A percentile compares a stretch with the other conserved stretches of the same genome.
Conservation (phyloP, 2,329 filamentous ascomycete species). For the Ilyonectria destructans region DNA sequence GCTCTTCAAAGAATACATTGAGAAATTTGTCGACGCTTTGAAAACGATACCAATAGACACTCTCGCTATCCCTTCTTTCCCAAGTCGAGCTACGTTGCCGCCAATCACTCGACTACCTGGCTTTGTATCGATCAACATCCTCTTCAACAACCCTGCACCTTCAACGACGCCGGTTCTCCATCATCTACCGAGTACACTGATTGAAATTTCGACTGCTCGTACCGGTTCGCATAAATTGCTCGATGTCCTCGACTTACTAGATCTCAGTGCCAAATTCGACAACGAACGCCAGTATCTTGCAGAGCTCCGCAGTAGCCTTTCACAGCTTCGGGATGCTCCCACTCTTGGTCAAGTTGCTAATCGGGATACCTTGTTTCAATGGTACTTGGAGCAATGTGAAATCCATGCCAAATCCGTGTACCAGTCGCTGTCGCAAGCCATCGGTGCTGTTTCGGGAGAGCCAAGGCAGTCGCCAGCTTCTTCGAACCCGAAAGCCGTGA, state of each 20-base stretch:
- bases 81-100: too few species aligned
- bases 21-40: neutral
- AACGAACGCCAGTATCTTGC: constrained; percentile 32
- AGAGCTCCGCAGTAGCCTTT: constrained; percentile 26
- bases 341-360: neutral
- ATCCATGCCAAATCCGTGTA: neutral
- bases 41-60: neutral
- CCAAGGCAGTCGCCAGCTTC: neutral
- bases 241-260: constrained; percentile 17
- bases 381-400: constrained; percentile 18
- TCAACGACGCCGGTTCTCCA: rapidly evolving
- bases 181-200: neutral
- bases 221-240: constrained; percentile 6
- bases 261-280: constrained; percentile 5
- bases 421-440: neutral
- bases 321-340: neutral
- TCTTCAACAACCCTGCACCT: neutral
- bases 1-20: constrained; percentile 27
- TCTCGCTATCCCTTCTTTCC: rapidly evolving
- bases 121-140: constrained; percentile 22
- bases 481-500: neutral
- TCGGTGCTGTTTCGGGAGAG: constrained; percentile 7
- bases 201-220: neutral
- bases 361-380: neutral
- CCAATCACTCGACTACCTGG: neutral